phyloP scores from a whole-genome alignment of 805 yeast genomes.

The Candida khao-thaluensis region DNA sequence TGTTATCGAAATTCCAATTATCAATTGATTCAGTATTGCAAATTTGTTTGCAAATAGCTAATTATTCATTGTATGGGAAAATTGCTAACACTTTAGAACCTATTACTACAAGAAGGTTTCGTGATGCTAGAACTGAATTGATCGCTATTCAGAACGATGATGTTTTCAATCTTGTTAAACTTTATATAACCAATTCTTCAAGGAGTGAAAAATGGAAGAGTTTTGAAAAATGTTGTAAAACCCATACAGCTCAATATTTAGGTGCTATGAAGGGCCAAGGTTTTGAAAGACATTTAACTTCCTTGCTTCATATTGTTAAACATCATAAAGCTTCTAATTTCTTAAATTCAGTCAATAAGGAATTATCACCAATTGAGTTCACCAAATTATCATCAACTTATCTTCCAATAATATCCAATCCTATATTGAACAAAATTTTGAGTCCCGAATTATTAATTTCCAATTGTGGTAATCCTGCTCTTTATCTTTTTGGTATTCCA shows the following conservation, averaged over 20 bases:
- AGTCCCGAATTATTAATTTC: constrained; percentile 53
- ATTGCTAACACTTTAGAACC: constrained; percentile 52
- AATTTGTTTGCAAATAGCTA: constrained; percentile 50
- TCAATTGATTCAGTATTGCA: constrained; percentile 54
- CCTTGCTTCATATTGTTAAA: constrained; percentile 56
- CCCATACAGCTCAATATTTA: constrained; percentile 49
- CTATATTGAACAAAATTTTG: constrained; percentile 31
- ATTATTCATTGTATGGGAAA: constrained; percentile 56
- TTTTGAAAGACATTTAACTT: constrained; percentile 70
- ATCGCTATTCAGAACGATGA: constrained; percentile 61
- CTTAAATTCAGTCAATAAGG: constrained; percentile 43
- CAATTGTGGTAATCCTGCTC: constrained; percentile 90
- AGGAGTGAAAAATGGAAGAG: constrained; percentile 47
- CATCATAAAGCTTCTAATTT: constrained; percentile 35
- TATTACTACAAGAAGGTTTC: constrained; percentile 65
- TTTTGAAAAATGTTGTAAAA: constrained; percentile 50
- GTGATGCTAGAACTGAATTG: constrained; percentile 68
- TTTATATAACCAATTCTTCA: constrained; percentile 58
- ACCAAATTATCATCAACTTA: constrained; percentile 10
- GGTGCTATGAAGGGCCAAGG: constrained; percentile 63
- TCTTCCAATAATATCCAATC: constrained; percentile 36
- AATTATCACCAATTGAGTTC: constrained; percentile 33
- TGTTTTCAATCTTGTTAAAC: constrained; percentile 53
- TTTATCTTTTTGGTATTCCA: constrained; percentile 85
- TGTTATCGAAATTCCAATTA: constrained; percentile 40